phyloP scores from a whole-genome alignment of 352 stramenopile species.

The Phytophthora boehmeriae region DNA sequence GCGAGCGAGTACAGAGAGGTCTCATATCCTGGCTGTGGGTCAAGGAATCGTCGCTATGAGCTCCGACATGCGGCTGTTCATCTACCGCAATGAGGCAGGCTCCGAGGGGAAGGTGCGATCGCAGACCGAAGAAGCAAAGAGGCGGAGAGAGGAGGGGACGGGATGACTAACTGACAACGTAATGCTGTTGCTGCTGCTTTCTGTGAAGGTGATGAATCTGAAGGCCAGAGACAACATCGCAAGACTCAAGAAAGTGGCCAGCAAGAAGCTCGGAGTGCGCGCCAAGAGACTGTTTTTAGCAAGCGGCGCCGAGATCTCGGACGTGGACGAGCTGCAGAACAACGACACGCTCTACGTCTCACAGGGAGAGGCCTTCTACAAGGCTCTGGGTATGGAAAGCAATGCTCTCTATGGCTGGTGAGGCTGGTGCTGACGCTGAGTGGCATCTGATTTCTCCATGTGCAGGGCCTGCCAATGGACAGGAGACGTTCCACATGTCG shows the following conservation, averaged over 20 bases:
- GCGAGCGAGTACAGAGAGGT: too few species aligned
- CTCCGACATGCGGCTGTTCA: conserved; percentile 83
- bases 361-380: conserved; percentile 87
- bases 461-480: conserved; percentile 56
- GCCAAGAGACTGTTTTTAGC: conserved; percentile 82
- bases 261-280: conserved; percentile 84
- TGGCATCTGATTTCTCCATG: conserved; percentile 5
- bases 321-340: conserved; percentile 89
- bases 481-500: conserved; percentile 88
- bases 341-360: conserved; percentile 90
- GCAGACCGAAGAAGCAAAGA: too few species aligned
- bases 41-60: conserved; percentile 43
- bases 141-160: conserved; percentile 3
- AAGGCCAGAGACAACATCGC: conserved; percentile 70
- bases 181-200: not conserved
- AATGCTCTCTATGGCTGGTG: not conserved
- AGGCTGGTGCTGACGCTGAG: not conserved
- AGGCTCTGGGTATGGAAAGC: conserved; percentile 45
- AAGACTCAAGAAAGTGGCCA: conserved; percentile 83
- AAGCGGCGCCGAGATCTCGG: conserved; percentile 82
- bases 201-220: conserved; percentile 77
- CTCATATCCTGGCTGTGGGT: too few species aligned
- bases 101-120: conserved; percentile 76
- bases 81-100: conserved; percentile 87
- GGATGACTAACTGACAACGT: conserved; percentile 8